A percentile compares a stretch with the other conserved stretches of the same genome.
Conservation (phyloP, 306 rosid species). For the Begonia fuchsioides region DNA sequence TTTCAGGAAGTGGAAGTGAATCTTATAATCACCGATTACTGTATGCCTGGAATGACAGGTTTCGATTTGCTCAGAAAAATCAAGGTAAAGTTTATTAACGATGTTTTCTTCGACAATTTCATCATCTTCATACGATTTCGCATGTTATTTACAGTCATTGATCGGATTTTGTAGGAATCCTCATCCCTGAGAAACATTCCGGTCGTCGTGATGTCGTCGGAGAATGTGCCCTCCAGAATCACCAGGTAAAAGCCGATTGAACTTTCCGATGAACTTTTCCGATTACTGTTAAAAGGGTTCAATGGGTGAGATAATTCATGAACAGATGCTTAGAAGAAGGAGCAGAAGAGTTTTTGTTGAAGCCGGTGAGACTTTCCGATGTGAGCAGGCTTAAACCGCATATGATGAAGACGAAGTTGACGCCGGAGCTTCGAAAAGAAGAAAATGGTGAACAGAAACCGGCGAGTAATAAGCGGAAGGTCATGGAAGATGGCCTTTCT, state of each 20-base stretch:
- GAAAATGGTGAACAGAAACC: conserved; percentile 24
- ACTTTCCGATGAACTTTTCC: not conserved
- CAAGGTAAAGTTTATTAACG: conserved; percentile 47
- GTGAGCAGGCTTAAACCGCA: conserved; percentile 56
- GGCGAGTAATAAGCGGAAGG: conserved; percentile 46
- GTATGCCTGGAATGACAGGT: conserved; percentile 99
- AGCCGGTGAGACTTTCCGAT: conserved; percentile 73
- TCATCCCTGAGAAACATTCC: conserved; percentile 79
- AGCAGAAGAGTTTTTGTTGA: conserved; percentile 88
- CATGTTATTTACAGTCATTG: conserved; percentile 3
- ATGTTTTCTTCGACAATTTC: conserved; percentile 15
- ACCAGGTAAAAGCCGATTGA: conserved; percentile 26
- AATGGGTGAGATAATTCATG: not conserved
- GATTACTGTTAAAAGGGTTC: not conserved
- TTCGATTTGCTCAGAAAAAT: conserved; percentile 87
- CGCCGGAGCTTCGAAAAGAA: conserved; percentile 30
- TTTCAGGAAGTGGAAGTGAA: conserved; percentile 73
- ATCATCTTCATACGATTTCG: conserved; percentile 2
- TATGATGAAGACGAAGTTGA: conserved; percentile 51
- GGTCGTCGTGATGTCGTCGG: conserved; percentile 93
- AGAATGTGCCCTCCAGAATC: conserved; percentile 88
- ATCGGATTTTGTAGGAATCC: conserved; percentile 61
- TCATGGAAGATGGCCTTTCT: conserved; percentile 59
- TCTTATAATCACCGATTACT: conserved; percentile 83
- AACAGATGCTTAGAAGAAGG: conserved; percentile 91